Base-by-base conservation (phyloP, 768 basidiomycete species). In the Rhodotorula diobovata region DNA sequence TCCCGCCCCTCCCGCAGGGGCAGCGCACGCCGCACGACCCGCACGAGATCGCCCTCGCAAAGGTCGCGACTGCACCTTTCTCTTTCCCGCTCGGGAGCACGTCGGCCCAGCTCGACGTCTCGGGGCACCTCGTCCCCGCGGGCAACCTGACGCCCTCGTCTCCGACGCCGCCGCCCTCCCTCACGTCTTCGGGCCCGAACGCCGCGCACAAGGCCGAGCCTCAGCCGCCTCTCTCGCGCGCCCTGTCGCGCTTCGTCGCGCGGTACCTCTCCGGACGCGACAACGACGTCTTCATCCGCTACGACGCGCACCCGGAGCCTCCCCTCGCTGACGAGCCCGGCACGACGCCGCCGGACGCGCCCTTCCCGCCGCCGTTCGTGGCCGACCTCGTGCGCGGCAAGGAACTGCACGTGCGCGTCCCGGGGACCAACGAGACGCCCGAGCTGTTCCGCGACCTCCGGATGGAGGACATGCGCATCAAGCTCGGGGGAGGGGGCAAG, bases 381-480 rank as follows among this genome's bases (percentile, higher is more conserved):
- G 34, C 55, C 20, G 45, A 60, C n/a, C 35, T 74, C 25, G 58
- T 66, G 10, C 32, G n/a, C 7, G 48, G 62, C n/a, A 28, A 68
- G 58, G 37, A 30, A 3, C 45, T 75, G 41, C 30, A 57, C 1
- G 51, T 75, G 57, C 37, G 48, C 12, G 41, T 75, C 21, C 74
- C 74, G 15, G 74, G 70, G 0, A 66, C 64, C 45, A 50, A 67
- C 56, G 60, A 63, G 48, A 62, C 61, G 25, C 63, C 63, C 32
- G 70, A 75, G 46, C 45, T 75, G 23, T 75, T 75, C 68, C 50
- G 57, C 45, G 61, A 75, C 58, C 53, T 75, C 25, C 10, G 58
- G 6, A 75, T 75, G 61, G 66, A 72, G 68, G 74, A 72, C 58
- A 72, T 75, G 70, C 60, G 65, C 50, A 64, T 75, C 54, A 61